Percentiles rank a stretch among this genome's conserved stretches.
Conservation (phyloP, 768 basidiomycete species). For the Candolleomyces eurysporus region DNA sequence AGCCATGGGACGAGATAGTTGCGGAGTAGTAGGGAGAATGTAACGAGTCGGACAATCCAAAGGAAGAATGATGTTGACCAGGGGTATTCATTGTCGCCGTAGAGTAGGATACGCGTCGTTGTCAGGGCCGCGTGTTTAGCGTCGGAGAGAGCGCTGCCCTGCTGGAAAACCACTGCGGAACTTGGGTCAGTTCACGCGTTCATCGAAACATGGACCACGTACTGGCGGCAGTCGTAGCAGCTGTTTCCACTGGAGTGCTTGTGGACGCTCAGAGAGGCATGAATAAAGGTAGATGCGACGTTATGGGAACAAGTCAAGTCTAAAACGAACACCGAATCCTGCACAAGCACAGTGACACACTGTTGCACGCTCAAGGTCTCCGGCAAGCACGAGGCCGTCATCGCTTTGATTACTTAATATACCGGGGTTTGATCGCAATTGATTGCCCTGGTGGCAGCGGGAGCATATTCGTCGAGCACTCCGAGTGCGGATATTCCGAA, state of each 20-base stretch:
- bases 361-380: no score
- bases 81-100: constrained; percentile 26
- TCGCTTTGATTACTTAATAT: no score
- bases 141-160: not conserved
- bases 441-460: no score
- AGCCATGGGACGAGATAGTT: constrained; percentile 67
- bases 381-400: no score
- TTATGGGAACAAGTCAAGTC: no score
- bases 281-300: no score
- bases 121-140: not conserved
- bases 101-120: constrained; percentile 25
- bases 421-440: no score
- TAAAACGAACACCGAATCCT: no score
- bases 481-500: not conserved
- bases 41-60: constrained; percentile 51
- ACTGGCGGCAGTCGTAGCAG: not conserved
- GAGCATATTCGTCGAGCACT: not conserved
- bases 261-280: no score
- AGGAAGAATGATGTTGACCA: constrained; percentile 43
- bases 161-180: constrained; percentile 1
- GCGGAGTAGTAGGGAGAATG: constrained; percentile 58
- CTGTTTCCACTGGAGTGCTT: no score
- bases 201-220: not conserved
- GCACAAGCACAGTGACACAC: no score
- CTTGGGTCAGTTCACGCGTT: not conserved